These are phyloP conservation scores for Gossypium longicalyx DNA, from an alignment of 345 rosid genomes.

Conservation along the genomic window DNA sequence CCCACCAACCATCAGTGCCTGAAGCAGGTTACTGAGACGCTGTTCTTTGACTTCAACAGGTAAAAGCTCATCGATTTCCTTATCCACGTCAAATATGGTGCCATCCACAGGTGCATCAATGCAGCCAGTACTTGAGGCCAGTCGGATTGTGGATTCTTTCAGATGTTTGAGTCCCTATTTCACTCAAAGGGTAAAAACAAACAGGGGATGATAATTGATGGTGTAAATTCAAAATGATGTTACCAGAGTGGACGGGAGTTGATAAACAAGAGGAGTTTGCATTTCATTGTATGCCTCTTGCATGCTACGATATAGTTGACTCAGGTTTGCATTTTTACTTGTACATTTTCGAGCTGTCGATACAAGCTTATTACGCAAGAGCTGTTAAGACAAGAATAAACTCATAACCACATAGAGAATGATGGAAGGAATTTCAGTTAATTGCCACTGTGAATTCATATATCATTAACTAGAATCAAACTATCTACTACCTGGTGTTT, in stretches of 20 bases:
- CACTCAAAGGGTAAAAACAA: conserved; percentile 20
- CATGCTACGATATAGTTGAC: conserved; percentile 55
- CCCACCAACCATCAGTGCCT: conserved; percentile 77
- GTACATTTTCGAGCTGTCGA: conserved; percentile 51
- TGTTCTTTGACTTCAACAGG: conserved; percentile 95
- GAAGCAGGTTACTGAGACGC: conserved; percentile 87
- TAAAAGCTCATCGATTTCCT: conserved; percentile 77
- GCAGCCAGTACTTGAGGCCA: conserved; percentile 72
- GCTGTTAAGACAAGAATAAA: conserved; percentile 31
- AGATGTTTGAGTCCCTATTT: conserved; percentile 75
- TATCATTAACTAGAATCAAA: not conserved
- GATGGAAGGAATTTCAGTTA: too few species aligned
- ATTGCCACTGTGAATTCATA: not conserved
- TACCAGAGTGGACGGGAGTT: conserved; percentile 51
- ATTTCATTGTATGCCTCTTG: conserved; percentile 57
- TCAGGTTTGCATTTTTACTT: conserved; percentile 45
- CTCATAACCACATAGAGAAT: not conserved
- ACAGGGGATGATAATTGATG: not conserved
- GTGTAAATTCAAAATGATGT: not conserved
- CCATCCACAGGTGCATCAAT: conserved; percentile 78
- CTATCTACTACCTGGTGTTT: conserved; percentile 67
- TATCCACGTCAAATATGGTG: conserved; percentile 76
- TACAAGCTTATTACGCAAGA: conserved; percentile 52
- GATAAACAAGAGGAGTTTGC: conserved; percentile 65
- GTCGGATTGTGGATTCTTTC: conserved; percentile 77